Conservation (phyloP, 2,329 filamentous ascomycete genomes). For the Hypoxylon sp. region DNA sequence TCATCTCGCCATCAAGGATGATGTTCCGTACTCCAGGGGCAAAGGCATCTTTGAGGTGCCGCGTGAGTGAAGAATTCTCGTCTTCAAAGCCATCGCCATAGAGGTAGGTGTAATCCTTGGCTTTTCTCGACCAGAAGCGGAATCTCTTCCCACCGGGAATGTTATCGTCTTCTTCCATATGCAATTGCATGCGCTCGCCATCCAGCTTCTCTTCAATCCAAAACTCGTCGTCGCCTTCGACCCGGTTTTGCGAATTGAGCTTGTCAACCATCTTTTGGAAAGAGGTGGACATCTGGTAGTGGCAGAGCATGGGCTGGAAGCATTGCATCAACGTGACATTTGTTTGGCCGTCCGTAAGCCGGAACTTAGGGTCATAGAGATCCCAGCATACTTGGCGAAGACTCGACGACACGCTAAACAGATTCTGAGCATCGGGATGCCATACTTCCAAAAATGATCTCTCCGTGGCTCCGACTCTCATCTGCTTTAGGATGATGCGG, state of each 20-base stretch:
- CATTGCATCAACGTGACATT: conserved; percentile 90
- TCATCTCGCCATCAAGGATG: conserved; percentile 98
- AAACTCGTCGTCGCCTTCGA: conserved; percentile 81
- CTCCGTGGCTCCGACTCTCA: conserved; percentile 83
- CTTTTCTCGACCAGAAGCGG: conserved; percentile 94
- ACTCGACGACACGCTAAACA: conserved; percentile 93
- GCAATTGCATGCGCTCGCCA: conserved; percentile 96
- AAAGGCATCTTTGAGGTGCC: conserved; percentile 85
- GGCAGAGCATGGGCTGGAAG: conserved; percentile 95
- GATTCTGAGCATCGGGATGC: conserved; percentile 81
- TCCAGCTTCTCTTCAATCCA: conserved; percentile 99
- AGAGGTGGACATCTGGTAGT: conserved; percentile 84
- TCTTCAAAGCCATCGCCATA: conserved; percentile 86
- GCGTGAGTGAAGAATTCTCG: conserved; percentile 81
- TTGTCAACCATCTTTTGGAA: conserved; percentile 84
- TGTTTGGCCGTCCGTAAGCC: conserved; percentile 81
- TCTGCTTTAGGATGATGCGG: conserved; percentile 87
- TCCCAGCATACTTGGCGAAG: conserved; percentile 96
- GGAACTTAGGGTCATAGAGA: conserved; percentile 78
- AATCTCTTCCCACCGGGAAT: conserved; percentile 81
- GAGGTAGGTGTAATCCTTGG: conserved; percentile 95
- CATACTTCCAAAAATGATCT: conserved; percentile 88
- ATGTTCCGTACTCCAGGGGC: conserved; percentile 82
- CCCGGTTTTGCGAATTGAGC: conserved; percentile 66
- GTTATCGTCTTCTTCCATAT: conserved; percentile 81